A percentile compares a stretch with the other conserved stretches of the same genome.
Evolutionary conservation across 1,139 yeast species (phyloP).

Genomic region (Saccharomycopsis crataegensis): DNA sequence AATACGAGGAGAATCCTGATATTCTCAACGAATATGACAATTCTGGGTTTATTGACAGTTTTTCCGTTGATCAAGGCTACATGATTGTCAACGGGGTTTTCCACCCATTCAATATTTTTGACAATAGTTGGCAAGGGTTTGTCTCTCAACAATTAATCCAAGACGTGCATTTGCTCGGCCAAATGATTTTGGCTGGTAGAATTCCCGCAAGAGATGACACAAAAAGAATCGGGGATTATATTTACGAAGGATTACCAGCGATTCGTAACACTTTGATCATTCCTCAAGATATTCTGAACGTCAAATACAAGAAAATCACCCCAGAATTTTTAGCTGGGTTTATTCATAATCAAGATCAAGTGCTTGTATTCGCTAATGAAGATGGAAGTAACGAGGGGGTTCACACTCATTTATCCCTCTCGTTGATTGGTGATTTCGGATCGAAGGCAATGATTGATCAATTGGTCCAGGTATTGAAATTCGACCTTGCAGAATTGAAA

Average conservation of each 20-base stretch:
- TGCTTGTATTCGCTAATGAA: neutral
- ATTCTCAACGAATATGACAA: slow-evolving; percentile 4
- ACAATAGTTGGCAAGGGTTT: slow-evolving; percentile 36
- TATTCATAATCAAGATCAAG: neutral
- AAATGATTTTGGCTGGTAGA: slow-evolving; percentile 26
- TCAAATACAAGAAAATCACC: slow-evolving; percentile 33
- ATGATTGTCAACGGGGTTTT: slow-evolving; percentile 72
- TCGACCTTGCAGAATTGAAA: slow-evolving; percentile 21
- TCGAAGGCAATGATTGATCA: slow-evolving; percentile 34
- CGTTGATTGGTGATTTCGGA: slow-evolving; percentile 52
- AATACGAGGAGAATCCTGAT: slow-evolving; percentile 2
- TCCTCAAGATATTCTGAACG: slow-evolving; percentile 28
- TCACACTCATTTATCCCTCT: slow-evolving; percentile 30
- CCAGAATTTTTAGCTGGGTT: slow-evolving; percentile 27
- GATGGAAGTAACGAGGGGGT: neutral
- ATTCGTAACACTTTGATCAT: slow-evolving; percentile 30
- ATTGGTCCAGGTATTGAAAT: slow-evolving; percentile 31
- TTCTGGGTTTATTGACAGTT: slow-evolving; percentile 29
- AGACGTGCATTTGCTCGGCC: slow-evolving; percentile 28
- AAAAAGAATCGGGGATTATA: slow-evolving; percentile 13
- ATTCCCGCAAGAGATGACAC: slow-evolving; percentile 28
- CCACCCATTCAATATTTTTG: slow-evolving; percentile 30
- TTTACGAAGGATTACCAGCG: slow-evolving; percentile 23
- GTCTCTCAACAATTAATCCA: slow-evolving; percentile 31
- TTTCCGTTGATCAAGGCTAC: slow-evolving; percentile 43